Evolutionary conservation across 139 green algal species (phyloP), one percentile per base, ranked within the genome.

Genomic region (Dunaliella primolecta): DNA sequence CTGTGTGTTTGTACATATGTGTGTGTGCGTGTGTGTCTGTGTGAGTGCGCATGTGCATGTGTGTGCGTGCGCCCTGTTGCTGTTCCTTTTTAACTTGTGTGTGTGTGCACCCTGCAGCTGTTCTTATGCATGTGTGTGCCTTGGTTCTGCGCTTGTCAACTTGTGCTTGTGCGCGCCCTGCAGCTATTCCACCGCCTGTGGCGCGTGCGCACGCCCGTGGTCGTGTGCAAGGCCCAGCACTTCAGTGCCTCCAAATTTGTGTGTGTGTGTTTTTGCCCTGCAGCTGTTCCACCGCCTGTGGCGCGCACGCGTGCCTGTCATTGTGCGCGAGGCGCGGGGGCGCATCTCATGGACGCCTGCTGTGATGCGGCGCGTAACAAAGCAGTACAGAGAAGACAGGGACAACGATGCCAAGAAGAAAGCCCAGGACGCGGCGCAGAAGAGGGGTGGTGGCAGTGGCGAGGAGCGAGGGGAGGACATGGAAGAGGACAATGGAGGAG

Each of bases 331-430:
- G 27, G 34, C 30, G 2, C 11, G 35, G 30, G 78, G 36, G 1
- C 79, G 78, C 64, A 84, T 84, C 56, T 25, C 27, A 23, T 80
- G 78, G 84, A 33, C 21, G 15, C 84, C 57, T 3, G 78, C 75
- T 31, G 75, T 81, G 29, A 83, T 80, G 36, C 35, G 25, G 70
- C 71, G 71, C 57, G 36, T 36, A 3, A 84, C 36, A 84, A 46
- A 64, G 78, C 7, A 82, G 33, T 55, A 64, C 35, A 75, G 35
- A 23, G 33, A 64, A 20, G n/a, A n/a, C n/a, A 20, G 33, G 24
- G 25, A 83, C 31, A 24, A 24, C 31, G 74, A 84, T 36, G 35
- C 55, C 31, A 85, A 79, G 82, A 81, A 74, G 83, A 38, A n/a
- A n/a, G n/a, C n/a, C n/a, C n/a, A n/a, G n/a, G n/a, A n/a, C n/a